A percentile compares a stretch with the other conserved stretches of the same genome.
phyloP scores from a whole-genome alignment of 2,329 filamentous ascomycete genomes.

The Elsinoe necatrix region DNA sequence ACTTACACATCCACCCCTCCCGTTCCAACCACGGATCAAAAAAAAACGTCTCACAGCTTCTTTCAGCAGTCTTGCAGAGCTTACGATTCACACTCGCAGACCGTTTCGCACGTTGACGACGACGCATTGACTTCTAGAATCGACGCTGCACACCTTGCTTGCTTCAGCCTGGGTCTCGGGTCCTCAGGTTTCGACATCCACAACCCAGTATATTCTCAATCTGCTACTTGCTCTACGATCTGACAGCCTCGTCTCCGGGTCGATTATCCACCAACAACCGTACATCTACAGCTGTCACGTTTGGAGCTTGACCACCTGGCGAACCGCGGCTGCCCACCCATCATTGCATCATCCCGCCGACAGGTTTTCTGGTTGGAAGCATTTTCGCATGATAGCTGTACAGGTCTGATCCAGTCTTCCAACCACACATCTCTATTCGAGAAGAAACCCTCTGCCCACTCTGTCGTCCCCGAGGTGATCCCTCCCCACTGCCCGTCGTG shows the following conservation, averaged over 20 bases:
- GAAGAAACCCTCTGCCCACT: slow-evolving; percentile 1
- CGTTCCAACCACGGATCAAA: not conserved
- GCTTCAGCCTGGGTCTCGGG: slow-evolving; percentile 10
- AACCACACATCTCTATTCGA: not conserved
- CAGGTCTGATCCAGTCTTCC: not conserved
- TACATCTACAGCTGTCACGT: slow-evolving; percentile 6
- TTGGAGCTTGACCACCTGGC: slow-evolving; percentile 1
- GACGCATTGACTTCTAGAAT: slow-evolving; percentile 8
- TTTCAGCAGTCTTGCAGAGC: not conserved
- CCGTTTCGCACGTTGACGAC: not conserved
- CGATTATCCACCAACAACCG: not conserved
- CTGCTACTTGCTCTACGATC: not conserved
- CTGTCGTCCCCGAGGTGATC: slow-evolving; percentile 13
- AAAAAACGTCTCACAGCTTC: not conserved
- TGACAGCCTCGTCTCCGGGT: not conserved
- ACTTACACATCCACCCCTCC: not conserved
- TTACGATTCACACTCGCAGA: not conserved
- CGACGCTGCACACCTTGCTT: not conserved
- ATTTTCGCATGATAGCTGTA: not conserved
- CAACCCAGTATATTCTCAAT: not conserved
- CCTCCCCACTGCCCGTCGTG: slow-evolving; percentile 26
- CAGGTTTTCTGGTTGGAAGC: not conserved
- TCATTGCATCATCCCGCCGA: slow-evolving; percentile 1
- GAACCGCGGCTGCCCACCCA: not conserved
- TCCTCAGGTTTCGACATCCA: slow-evolving; percentile 5